phyloP scores from a whole-genome alignment of 768 basidiomycete species.

The Cystobasidiopsis lactophilus region DNA sequence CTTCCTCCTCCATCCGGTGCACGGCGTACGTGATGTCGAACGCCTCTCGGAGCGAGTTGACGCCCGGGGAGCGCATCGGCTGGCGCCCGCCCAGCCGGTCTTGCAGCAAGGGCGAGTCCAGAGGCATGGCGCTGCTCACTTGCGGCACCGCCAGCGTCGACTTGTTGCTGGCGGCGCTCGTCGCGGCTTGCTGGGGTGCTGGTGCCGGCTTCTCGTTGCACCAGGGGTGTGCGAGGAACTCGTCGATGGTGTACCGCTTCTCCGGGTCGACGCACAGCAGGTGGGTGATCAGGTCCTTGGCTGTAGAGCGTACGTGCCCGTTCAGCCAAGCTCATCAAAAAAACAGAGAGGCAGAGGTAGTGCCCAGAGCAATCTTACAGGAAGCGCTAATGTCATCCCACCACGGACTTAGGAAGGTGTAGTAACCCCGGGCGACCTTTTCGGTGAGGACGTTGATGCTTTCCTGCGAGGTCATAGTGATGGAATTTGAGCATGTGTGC shows the following conservation, averaged over 20 bases:
- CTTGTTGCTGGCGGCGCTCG: background rate
- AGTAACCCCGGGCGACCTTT: constrained; percentile 90
- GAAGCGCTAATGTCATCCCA: constrained; percentile 83
- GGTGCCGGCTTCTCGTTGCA: constrained; percentile 33
- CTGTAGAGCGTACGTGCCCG: constrained; percentile 69
- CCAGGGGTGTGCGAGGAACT: constrained; percentile 94
- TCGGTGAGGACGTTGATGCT: constrained; percentile 94
- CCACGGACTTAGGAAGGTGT: constrained; percentile 97
- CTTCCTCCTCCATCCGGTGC: constrained; percentile 98
- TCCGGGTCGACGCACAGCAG: constrained; percentile 86
- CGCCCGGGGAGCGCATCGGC: constrained; percentile 61
- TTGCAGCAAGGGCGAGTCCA: constrained; percentile 79
- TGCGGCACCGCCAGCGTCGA: constrained; percentile 2
- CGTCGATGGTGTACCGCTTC: constrained; percentile 90
- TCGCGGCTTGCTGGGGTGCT: constrained; percentile 1
- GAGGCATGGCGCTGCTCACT: constrained; percentile 6
- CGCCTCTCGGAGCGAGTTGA: constrained; percentile 84
- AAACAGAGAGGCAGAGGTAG: background rate
- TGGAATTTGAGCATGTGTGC: background rate
- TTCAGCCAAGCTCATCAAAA: background rate
- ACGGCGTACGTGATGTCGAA: constrained; percentile 98
- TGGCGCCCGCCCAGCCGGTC: constrained; percentile 47
- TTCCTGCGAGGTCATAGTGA: constrained; percentile 28
- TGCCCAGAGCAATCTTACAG: constrained; percentile 30
- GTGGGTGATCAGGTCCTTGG: constrained; percentile 86